Base-by-base conservation (phyloP, 768 basidiomycete species). In the Lentinula sp. region DNA sequence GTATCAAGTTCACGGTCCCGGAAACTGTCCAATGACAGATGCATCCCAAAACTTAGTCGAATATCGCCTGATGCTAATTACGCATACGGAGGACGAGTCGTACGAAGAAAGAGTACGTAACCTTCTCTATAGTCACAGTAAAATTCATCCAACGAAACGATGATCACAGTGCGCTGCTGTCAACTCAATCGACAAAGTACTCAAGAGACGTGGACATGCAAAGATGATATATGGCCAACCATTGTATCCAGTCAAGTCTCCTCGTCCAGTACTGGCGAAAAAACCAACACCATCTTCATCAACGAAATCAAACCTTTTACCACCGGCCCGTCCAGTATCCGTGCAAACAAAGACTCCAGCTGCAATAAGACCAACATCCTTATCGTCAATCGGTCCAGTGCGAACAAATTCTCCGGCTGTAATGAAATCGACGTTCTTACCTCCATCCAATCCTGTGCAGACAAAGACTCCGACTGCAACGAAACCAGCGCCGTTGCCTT, bases 1-100 rank as follows among this genome's bases (percentile, higher is more conserved):
- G 11, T 13, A 15, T 35, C 50, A 42, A 42, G 31, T 40, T 37
- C 59, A 51, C 28, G 59, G 59, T n/a, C 32, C 57, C 15, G 74
- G 74, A 31, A 67, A 77, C 59, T 93, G 91, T 67, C 68, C 68
- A 23, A 89, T 93, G 90, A 83, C 82, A 6, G 79, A 85, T 23
- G 77, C 74, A 54, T 83, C 88, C 16, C 79, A 83, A 60, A 84
- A 90, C 68, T 76, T 93, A 21, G 80, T 83, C 11, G 84, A 89
- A 65, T 91, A 84, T 66, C 82, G 90, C 48, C 76, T 80, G 50
- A 85, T 90, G 74, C 71, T 92, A 40, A 71, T 91, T 63, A 70
- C 81, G 32, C 78, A 88, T 63, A 76, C 80, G n/a, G 79, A 81
- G 15, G 84, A 86, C 65, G 91, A 93, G 64, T 76, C 88, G 48